Evolutionary conservation across 139 green algal genomes (phyloP).

Genomic region (Chlorella vulgaris): DNA sequence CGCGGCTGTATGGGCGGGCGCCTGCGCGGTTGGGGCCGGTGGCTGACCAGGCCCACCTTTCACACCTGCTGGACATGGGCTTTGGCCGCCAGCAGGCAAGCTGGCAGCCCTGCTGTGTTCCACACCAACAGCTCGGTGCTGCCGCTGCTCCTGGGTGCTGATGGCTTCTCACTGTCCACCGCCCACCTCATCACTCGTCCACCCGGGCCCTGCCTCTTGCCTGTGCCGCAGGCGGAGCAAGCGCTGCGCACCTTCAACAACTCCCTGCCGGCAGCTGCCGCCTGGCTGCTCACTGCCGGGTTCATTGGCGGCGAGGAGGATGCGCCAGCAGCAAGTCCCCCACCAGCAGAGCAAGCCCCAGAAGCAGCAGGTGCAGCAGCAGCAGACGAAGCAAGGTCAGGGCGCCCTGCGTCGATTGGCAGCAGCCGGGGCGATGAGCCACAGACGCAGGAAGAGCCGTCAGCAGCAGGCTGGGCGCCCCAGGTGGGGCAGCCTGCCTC

Average conservation of each 20-base stretch:
- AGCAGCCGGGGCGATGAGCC: too few relatives aligned
- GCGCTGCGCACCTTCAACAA: slow-evolving; percentile 31
- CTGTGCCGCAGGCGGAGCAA: slow-evolving; percentile 13
- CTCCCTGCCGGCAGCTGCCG: slow-evolving; percentile 4
- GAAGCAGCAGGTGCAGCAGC: background rate
- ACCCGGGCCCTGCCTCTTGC: background rate
- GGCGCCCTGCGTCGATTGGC: background rate
- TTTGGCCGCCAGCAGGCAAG: slow-evolving; percentile 69
- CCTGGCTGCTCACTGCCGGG: slow-evolving; percentile 27
- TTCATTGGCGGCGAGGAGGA: background rate
- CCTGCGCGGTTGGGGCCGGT: background rate
- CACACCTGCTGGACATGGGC: slow-evolving; percentile 93
- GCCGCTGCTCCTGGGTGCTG: too few relatives aligned
- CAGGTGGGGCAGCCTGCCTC: background rate
- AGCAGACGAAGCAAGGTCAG: background rate
- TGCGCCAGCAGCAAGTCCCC: background rate
- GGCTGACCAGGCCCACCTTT: slow-evolving; percentile 72
- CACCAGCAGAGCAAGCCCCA: too few relatives aligned
- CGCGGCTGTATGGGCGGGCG: slow-evolving; percentile 2
- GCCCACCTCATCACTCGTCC: too few relatives aligned
- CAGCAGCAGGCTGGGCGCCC: background rate
- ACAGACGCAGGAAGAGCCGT: background rate
- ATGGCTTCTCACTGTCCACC: too few relatives aligned
- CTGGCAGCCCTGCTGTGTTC: background rate
- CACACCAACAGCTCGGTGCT: too few relatives aligned